A percentile compares a stretch with the other conserved stretches of the same genome.
phyloP scores from a whole-genome alignment of 2,329 filamentous ascomycete species.

The Fusarium pseudograminearum region DNA sequence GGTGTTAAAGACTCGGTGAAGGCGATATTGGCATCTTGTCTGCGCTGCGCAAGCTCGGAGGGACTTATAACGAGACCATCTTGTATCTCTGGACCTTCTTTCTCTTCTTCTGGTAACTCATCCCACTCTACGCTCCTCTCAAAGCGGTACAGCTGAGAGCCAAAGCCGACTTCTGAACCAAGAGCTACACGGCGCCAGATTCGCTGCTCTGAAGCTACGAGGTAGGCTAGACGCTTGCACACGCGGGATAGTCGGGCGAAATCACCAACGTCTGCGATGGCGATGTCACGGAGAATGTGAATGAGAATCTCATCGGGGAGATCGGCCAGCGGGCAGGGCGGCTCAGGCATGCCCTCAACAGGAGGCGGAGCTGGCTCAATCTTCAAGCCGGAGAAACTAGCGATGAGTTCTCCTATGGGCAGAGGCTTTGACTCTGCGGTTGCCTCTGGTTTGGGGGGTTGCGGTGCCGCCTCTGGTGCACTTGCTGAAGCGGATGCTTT shows the following conservation, averaged over 20 bases:
- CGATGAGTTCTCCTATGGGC: constrained; percentile 76
- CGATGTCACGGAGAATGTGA: constrained; percentile 80
- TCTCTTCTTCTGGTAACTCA: constrained; percentile 55
- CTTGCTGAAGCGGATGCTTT: constrained; percentile 3
- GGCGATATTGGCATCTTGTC: constrained; percentile 50
- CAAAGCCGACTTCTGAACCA: constrained; percentile 80
- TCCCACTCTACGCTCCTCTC: constrained; percentile 70
- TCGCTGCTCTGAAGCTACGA: constrained; percentile 84
- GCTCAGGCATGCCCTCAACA: constrained; percentile 77
- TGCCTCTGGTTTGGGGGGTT: constrained; percentile 53
- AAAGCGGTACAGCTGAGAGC: constrained; percentile 85
- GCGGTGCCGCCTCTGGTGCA: not conserved
- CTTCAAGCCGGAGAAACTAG: constrained; percentile 76
- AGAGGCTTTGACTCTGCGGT: constrained; percentile 62
- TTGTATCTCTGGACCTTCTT: constrained; percentile 49
- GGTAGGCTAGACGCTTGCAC: constrained; percentile 87
- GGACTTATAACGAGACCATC: constrained; percentile 52
- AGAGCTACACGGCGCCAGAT: constrained; percentile 86
- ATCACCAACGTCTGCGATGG: constrained; percentile 78
- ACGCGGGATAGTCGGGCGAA: constrained; percentile 82
- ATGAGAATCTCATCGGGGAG: constrained; percentile 88
- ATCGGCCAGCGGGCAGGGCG: constrained; percentile 81
- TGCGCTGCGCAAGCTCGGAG: constrained; percentile 53
- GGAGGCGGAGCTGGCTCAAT: constrained; percentile 76
- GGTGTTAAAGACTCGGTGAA: constrained; percentile 59